A percentile compares a stretch with the other conserved stretches of the same genome.
These are phyloP conservation scores for Ampelomyces quisqualis DNA, from an alignment of 2,329 filamentous ascomycete genomes.

Conservation along the genomic window DNA sequence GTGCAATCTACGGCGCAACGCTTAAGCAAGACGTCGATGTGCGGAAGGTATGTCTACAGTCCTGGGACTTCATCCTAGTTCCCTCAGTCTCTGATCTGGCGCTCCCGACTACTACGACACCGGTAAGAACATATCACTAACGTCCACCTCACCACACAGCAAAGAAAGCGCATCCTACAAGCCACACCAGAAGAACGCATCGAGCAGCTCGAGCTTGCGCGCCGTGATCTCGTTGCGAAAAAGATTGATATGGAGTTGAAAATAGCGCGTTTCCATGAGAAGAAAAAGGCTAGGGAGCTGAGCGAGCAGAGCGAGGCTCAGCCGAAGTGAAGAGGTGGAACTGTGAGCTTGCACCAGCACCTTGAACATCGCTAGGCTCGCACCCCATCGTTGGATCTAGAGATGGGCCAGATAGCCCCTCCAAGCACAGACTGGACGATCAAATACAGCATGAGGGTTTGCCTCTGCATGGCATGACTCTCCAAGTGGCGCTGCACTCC, in stretches of 20 bases:
- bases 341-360: neutral
- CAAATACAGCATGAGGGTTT: no score
- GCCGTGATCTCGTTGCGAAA: constrained; percentile 53
- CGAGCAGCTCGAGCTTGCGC: constrained; percentile 53
- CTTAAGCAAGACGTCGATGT: constrained; percentile 57
- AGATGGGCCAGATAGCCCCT: no score
- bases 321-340: constrained; percentile 12
- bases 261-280: constrained; percentile 43
- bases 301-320: constrained; percentile 14
- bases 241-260: constrained; percentile 59
- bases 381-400: no score
- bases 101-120: no score
- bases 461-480: no score
- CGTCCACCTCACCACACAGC: constrained; percentile 37
- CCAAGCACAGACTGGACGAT: no score
- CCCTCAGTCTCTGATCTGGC: no score
- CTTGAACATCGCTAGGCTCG: no score
- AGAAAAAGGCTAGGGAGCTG: constrained; percentile 15
- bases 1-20: constrained; percentile 61
- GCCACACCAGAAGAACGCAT: constrained; percentile 57
- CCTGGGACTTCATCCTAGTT: neutral
- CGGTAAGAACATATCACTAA: no score
- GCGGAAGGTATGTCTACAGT: constrained; percentile 49
- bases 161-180: constrained; percentile 51
- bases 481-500: no score